Evolutionary conservation across 495 filamentous ascomycete genomes (phyloP).

Genomic region (Talaromyces adpressus): DNA sequence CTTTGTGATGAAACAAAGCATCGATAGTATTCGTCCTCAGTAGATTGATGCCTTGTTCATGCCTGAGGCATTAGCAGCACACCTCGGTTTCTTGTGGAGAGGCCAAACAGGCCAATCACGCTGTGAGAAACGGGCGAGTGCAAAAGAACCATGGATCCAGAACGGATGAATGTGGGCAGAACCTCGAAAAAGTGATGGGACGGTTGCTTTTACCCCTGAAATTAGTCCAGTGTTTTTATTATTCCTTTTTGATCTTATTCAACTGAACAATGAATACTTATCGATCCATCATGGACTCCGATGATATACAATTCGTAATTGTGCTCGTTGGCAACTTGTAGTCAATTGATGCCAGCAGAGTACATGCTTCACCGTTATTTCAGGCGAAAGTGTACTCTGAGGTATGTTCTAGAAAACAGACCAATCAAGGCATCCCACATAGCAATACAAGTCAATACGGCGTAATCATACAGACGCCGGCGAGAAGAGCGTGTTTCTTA

Average conservation of each 20-base stretch:
- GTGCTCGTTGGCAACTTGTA: neutral
- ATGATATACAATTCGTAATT: neutral
- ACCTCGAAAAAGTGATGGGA: neutral
- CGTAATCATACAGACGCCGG: neutral
- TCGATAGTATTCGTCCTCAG: neutral
- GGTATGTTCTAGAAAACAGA: neutral
- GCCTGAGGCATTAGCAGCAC: neutral
- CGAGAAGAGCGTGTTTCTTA: neutral
- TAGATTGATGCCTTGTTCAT: neutral
- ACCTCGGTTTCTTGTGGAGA: neutral
- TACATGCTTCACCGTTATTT: neutral
- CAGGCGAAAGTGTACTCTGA: neutral
- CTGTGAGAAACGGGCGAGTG: neutral
- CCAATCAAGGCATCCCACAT: constrained; percentile 8
- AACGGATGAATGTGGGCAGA: neutral
- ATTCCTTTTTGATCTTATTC: neutral
- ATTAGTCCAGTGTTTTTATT: neutral
- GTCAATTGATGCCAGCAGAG: too few relatives aligned
- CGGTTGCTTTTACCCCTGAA: constrained; percentile 7
- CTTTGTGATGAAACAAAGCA: neutral
- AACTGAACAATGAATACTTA: neutral
- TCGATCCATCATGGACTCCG: neutral
- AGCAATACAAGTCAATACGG: constrained; percentile 9
- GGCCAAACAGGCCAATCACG: neutral
- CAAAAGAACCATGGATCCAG: neutral